These are phyloP conservation scores for Trametes villosa DNA, from an alignment of 768 basidiomycete genomes.

Conservation along the genomic window DNA sequence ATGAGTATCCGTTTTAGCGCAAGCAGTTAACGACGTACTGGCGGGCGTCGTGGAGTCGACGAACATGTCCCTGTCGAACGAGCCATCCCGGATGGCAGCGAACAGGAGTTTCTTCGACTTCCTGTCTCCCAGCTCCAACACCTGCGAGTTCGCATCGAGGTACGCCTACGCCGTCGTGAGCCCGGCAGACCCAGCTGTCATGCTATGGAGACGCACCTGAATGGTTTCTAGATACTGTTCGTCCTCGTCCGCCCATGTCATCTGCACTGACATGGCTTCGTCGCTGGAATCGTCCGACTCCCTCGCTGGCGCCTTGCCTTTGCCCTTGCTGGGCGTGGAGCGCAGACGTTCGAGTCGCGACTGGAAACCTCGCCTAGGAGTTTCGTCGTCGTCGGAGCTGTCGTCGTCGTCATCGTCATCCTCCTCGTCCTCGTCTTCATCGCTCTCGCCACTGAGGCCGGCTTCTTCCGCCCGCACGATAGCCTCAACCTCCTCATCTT, in stretches of 20 bases:
- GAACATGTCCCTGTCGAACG: slow-evolving; percentile 41
- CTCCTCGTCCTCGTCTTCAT: slow-evolving; percentile 23
- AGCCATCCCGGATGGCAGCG: slow-evolving; percentile 61
- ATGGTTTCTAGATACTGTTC: slow-evolving; percentile 60
- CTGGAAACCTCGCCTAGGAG: slow-evolving; percentile 42
- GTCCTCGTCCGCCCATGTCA: slow-evolving; percentile 54
- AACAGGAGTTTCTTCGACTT: slow-evolving; percentile 62
- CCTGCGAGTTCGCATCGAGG: slow-evolving; percentile 60
- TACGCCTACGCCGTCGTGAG: slow-evolving; percentile 48
- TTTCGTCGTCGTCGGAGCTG: slow-evolving; percentile 42
- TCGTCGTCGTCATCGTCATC: slow-evolving; percentile 34
- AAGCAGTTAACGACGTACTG: slow-evolving; percentile 47
- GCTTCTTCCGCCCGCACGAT: slow-evolving; percentile 29
- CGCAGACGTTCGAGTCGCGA: slow-evolving; percentile 41
- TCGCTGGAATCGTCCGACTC: slow-evolving; percentile 30
- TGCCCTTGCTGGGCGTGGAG: slow-evolving; percentile 17
- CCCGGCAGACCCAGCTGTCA: not conserved
- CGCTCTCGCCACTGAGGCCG: slow-evolving; percentile 18
- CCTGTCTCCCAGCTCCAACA: slow-evolving; percentile 48
- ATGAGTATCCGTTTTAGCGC: not conserved
- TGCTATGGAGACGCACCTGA: slow-evolving; percentile 46
- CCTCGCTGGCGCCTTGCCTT: slow-evolving; percentile 39
- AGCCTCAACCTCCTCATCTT: slow-evolving; percentile 17
- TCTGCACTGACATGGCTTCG: slow-evolving; percentile 30
- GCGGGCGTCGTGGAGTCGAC: slow-evolving; percentile 43